phyloP scores from a whole-genome alignment of 192 early-diverging fungal species.

The Coemansia sp. region DNA sequence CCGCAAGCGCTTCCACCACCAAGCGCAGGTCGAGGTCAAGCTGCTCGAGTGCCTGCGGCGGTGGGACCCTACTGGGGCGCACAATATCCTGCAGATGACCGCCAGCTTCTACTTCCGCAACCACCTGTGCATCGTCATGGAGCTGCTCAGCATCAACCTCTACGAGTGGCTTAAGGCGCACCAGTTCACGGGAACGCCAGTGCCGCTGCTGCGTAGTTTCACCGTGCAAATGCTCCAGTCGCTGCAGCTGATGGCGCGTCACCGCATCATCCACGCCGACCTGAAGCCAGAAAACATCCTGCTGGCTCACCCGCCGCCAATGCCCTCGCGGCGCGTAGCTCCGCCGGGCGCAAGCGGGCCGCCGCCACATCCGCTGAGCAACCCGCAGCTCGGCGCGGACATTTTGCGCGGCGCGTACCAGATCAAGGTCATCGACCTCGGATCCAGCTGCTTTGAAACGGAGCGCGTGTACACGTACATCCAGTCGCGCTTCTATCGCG shows the following conservation, averaged over 20 bases:
- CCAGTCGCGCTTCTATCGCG: conserved; percentile 95
- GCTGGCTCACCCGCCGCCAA: conserved; percentile 67
- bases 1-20: conserved; percentile 95
- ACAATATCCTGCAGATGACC: conserved; percentile 86
- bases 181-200: conserved; percentile 79
- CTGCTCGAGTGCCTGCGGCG: conserved; percentile 83
- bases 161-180: conserved; percentile 97
- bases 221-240: conserved; percentile 85
- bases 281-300: conserved; percentile 97
- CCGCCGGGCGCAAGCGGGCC: conserved; percentile 23
- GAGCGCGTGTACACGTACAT: conserved; percentile 99
- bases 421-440: conserved; percentile 99
- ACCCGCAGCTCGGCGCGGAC: conserved; percentile 43
- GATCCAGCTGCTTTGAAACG: conserved; percentile 89
- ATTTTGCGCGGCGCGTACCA: conserved; percentile 55
- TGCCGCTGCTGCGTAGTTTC: conserved; percentile 57
- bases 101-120: conserved; percentile 94
- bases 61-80: conserved; percentile 82
- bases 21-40: conserved; percentile 93
- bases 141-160: conserved; percentile 91
- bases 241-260: conserved; percentile 69
- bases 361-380: conserved; percentile 39
- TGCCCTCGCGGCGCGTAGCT: conserved; percentile 36
- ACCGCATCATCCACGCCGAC: conserved; percentile 93
- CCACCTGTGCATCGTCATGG: conserved; percentile 95